A percentile compares a stretch with the other conserved stretches of the same genome.
Evolutionary conservation across 2,329 filamentous ascomycete genomes (phyloP).

Genomic region (Thermoascus crustaceus): DNA sequence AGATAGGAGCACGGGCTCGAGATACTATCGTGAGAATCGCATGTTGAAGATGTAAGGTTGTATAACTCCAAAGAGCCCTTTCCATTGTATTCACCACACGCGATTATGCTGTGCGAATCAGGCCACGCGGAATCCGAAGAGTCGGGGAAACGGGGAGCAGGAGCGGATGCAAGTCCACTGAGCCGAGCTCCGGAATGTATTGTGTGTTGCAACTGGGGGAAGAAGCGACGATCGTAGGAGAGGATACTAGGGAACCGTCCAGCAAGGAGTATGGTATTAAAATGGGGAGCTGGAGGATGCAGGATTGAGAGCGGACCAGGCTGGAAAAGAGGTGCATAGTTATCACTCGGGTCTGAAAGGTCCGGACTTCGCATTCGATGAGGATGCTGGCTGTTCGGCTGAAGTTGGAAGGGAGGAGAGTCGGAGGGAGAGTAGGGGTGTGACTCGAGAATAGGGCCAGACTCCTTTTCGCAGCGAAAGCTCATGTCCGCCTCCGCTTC

Average conservation of each 20-base stretch:
- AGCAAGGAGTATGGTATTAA: conserved; percentile 78
- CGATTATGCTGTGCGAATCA: conserved; percentile 60
- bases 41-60: conserved; percentile 24
- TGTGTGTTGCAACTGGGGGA: conserved; percentile 67
- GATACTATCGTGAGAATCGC: conserved; percentile 16
- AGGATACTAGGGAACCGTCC: conserved; percentile 84
- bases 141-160: conserved; percentile 44
- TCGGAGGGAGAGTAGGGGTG: conserved; percentile 24
- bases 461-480: conserved; percentile 24
- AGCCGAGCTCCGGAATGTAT: conserved; percentile 78
- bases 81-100: conserved; percentile 83
- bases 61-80: conserved; percentile 90
- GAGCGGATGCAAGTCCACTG: conserved; percentile 62
- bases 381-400: conserved; percentile 27
- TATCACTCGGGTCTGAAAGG: conserved; percentile 26
- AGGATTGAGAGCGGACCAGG: conserved; percentile 76
- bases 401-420: conserved; percentile 24
- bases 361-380: conserved; percentile 30
- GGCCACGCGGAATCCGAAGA: conserved; percentile 34
- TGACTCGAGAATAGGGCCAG: conserved; percentile 17
- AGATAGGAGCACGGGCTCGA: conserved; percentile 21
- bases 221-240: conserved; percentile 80
- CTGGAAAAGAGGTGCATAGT: conserved; percentile 66
- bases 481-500: conserved; percentile 30
- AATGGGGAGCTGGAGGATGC: conserved; percentile 57